phyloP scores from a whole-genome alignment of 108 stramenopile genomes.

The Aurantiochytrium sp. region DNA sequence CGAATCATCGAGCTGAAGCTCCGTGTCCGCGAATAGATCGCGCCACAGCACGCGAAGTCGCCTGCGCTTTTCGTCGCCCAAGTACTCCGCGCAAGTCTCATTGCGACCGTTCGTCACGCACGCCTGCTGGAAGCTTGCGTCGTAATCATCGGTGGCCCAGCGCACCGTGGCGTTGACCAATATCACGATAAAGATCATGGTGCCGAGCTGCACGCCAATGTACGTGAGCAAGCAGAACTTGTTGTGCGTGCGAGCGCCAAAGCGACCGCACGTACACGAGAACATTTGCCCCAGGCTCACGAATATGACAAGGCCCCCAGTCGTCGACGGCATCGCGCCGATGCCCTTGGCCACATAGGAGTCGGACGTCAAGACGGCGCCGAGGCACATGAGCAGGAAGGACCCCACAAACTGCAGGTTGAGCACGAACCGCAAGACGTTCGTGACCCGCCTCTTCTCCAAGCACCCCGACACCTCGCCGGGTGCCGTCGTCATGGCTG shows the following conservation, averaged over 20 bases:
- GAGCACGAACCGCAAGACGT: not conserved
- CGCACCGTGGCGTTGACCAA: not conserved
- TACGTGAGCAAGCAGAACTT: conserved; percentile 4
- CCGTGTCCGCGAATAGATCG: not conserved
- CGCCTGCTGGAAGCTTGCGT: not conserved
- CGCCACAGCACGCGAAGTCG: not conserved
- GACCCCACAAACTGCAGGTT: not conserved
- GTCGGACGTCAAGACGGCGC: not conserved
- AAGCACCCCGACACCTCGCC: not conserved
- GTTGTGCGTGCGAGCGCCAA: not conserved
- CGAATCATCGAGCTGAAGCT: not conserved
- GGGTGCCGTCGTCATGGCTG: not conserved
- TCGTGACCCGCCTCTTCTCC: not conserved
- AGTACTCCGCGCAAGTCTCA: not conserved
- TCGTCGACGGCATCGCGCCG: not conserved
- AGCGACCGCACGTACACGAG: not conserved
- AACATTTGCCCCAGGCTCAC: not conserved
- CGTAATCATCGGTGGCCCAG: conserved; percentile 7
- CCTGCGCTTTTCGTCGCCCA: not conserved
- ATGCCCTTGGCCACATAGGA: not conserved
- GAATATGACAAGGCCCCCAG: not conserved
- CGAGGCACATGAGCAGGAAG: not conserved
- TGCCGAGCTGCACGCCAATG: not conserved
- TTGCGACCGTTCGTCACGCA: not conserved
- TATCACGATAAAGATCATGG: not conserved